phyloP scores from a whole-genome alignment of 257 asterid species.

The Solanum dulcamara region DNA sequence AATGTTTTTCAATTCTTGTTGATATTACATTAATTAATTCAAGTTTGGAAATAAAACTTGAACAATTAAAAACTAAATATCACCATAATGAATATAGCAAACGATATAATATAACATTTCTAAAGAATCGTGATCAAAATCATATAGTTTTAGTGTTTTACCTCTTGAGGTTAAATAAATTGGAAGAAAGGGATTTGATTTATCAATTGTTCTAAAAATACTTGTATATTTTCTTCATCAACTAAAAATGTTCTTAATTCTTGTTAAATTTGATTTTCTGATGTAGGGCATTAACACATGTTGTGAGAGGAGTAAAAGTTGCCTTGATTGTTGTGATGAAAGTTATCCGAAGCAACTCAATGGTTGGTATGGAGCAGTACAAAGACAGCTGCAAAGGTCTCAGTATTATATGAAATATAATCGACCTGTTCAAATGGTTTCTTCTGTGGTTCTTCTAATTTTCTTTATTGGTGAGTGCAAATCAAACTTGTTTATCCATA shows the following conservation, averaged over 20 bases:
- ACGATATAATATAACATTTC: neutral
- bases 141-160: neutral
- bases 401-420: conserved; percentile 74
- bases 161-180: neutral
- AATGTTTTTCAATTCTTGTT: neutral
- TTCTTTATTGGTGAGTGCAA: conserved; percentile 66
- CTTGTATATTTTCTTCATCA: neutral
- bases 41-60: neutral
- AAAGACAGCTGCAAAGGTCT: conserved; percentile 84
- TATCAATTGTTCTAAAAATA: neutral
- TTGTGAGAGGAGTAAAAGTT: conserved; percentile 56
- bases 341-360: conserved; percentile 56
- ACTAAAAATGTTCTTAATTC: neutral
- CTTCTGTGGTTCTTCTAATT: conserved; percentile 40
- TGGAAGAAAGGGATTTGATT: neutral
- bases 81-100: neutral
- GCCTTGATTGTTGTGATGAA: conserved; percentile 57
- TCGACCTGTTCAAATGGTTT: conserved; percentile 53
- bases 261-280: neutral
- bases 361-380: conserved; percentile 78
- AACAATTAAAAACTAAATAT: neutral
- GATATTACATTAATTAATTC: neutral
- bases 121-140: neutral
- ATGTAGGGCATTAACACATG: conserved; percentile 45
- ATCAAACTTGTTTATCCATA: neutral